phyloP scores from a whole-genome alignment of 75 land plant species.

The Gnetum montanum region DNA sequence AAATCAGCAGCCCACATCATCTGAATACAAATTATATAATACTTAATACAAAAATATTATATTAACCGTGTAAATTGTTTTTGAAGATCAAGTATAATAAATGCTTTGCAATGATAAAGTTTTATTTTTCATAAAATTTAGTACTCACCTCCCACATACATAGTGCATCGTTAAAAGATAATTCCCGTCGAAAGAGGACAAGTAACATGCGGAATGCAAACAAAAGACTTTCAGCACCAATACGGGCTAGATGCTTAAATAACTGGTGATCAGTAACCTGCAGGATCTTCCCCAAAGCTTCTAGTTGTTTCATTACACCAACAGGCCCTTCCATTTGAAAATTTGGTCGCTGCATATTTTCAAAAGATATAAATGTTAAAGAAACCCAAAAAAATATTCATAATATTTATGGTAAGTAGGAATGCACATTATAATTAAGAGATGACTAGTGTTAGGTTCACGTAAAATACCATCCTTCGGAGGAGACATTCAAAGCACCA shows the following conservation, averaged over 20 bases:
- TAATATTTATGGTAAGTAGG: constrained; percentile 1
- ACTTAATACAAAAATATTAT: too few species aligned
- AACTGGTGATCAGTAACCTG: constrained; percentile 64
- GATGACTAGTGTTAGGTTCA: not conserved
- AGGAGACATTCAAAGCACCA: constrained; percentile 97
- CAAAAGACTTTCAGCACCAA: constrained; percentile 84
- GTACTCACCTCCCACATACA: constrained; percentile 93
- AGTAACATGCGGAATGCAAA: constrained; percentile 90
- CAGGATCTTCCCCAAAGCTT: constrained; percentile 65
- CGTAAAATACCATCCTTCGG: constrained; percentile 60
- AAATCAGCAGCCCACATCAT: constrained; percentile 99
- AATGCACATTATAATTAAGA: not conserved
- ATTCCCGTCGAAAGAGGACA: constrained; percentile 79
- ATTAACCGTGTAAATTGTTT: too few species aligned
- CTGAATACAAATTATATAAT: constrained; percentile 20
- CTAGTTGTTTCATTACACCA: constrained; percentile 82
- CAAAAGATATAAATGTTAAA: not conserved
- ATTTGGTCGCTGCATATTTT: constrained; percentile 65
- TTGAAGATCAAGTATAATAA: too few species aligned
- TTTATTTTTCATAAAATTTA: too few species aligned
- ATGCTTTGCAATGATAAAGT: too few species aligned
- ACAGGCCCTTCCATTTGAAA: constrained; percentile 90
- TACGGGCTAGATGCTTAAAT: constrained; percentile 48
- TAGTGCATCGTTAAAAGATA: constrained; percentile 74
- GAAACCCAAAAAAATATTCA: too few species aligned